Evolutionary conservation across 2,329 filamentous ascomycete species (phyloP).

Genomic region (Ophiostoma ulmi): DNA sequence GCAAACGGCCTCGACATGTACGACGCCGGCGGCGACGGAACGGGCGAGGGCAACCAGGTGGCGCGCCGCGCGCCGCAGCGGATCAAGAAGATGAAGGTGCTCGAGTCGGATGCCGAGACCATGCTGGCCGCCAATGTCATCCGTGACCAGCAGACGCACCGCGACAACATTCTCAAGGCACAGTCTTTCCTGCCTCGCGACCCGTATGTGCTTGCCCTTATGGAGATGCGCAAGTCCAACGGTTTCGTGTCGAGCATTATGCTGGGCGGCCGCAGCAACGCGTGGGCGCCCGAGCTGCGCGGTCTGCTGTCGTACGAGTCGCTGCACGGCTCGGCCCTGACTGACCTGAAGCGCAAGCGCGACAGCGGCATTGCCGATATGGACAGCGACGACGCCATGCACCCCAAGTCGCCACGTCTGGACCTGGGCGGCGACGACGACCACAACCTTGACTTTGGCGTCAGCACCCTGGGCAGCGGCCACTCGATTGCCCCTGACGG

Average conservation of each 20-base stretch:
- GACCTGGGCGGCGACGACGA: slow-evolving; percentile 60
- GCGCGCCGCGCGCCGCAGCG: slow-evolving; percentile 67
- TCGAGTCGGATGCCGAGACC: slow-evolving; percentile 76
- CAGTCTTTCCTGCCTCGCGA: slow-evolving; percentile 81
- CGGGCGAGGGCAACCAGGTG: slow-evolving; percentile 38
- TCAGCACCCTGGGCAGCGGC: slow-evolving; percentile 46
- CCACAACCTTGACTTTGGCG: slow-evolving; percentile 36
- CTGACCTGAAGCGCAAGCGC: slow-evolving; percentile 87
- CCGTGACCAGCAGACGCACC: slow-evolving; percentile 79
- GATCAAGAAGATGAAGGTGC: slow-evolving; percentile 69
- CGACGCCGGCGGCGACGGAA: slow-evolving; percentile 49
- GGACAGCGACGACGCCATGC: slow-evolving; percentile 54
- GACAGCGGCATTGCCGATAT: slow-evolving; percentile 81
- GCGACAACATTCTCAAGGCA: slow-evolving; percentile 77
- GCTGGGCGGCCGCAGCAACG: slow-evolving; percentile 68
- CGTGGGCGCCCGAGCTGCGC: slow-evolving; percentile 87
- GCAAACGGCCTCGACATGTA: slow-evolving; percentile 54
- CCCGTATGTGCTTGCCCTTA: slow-evolving; percentile 76
- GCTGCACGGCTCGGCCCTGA: slow-evolving; percentile 58
- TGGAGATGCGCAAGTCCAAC: slow-evolving; percentile 87
- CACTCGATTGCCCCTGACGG: slow-evolving; percentile 53
- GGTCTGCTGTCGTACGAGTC: slow-evolving; percentile 87
- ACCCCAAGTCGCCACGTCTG: slow-evolving; percentile 63
- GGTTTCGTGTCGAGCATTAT: slow-evolving; percentile 85
- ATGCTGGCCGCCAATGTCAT: slow-evolving; percentile 72